Conservation (phyloP, 164 flowering plant species). For the Taxillus chinensis region DNA sequence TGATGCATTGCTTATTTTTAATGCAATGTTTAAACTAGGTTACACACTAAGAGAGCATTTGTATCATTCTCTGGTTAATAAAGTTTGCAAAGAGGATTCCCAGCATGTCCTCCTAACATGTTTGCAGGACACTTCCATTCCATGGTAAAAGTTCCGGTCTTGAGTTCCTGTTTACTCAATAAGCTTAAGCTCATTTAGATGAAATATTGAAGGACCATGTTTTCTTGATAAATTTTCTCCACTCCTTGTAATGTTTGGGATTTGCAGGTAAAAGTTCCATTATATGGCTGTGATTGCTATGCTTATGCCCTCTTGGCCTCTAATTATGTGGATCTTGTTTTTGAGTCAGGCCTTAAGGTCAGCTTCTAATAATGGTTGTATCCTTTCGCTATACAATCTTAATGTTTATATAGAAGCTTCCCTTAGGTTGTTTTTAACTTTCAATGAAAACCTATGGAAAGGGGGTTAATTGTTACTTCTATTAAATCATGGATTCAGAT, state of each 20-base stretch:
- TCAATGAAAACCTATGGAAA: too few relatives aligned
- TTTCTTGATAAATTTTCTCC: too few relatives aligned
- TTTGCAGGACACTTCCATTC: too few relatives aligned
- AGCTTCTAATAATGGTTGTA: slow-evolving; percentile 3
- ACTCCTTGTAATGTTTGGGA: not conserved
- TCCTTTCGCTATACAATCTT: too few relatives aligned
- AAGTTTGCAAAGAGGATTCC: slow-evolving; percentile 19
- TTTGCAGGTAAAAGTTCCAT: slow-evolving; percentile 80
- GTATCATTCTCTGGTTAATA: slow-evolving; percentile 15
- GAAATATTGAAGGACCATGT: too few relatives aligned
- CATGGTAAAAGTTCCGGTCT: too few relatives aligned
- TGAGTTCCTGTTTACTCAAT: too few relatives aligned
- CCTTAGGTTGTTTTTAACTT: too few relatives aligned
- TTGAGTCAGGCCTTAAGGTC: slow-evolving; percentile 95
- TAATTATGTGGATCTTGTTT: slow-evolving; percentile 85
- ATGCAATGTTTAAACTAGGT: slow-evolving; percentile 33
- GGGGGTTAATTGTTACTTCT: too few relatives aligned
- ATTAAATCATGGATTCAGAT: too few relatives aligned
- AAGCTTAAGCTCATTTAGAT: too few relatives aligned
- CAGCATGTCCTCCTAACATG: slow-evolving; percentile 1
- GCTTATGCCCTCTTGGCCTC: slow-evolving; percentile 95
- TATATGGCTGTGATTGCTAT: slow-evolving; percentile 97
- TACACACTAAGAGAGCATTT: slow-evolving; percentile 14
- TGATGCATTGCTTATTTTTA: slow-evolving; percentile 36
- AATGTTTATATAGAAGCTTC: too few relatives aligned